These are phyloP conservation scores for Peronosclerospora sorghi DNA, from an alignment of 352 stramenopile genomes.

Conservation along the genomic window DNA sequence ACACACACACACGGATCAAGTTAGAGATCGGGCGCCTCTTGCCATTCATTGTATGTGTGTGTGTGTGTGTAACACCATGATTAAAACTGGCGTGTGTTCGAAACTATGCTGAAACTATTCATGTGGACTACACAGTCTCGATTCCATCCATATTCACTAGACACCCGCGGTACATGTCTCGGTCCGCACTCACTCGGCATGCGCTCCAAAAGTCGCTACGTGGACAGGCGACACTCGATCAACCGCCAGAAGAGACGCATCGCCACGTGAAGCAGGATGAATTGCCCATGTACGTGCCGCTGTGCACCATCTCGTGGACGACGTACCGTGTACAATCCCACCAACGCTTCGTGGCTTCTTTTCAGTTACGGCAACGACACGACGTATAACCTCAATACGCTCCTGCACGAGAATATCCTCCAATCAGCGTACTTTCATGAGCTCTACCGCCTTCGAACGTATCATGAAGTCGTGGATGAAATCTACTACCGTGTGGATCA, in stretches of 20 bases:
- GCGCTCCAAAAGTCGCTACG: slow-evolving; percentile 52
- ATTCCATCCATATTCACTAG: too few species aligned
- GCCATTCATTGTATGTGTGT: too few species aligned
- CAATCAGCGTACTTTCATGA: slow-evolving; percentile 93
- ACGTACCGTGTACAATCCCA: too few species aligned
- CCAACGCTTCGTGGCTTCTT: background rate
- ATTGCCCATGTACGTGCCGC: slow-evolving; percentile 49
- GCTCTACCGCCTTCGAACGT: slow-evolving; percentile 89
- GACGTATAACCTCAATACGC: slow-evolving; percentile 94
- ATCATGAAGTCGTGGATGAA: slow-evolving; percentile 94
- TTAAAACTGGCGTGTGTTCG: too few species aligned
- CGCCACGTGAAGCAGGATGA: slow-evolving; percentile 72
- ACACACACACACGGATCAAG: too few species aligned
- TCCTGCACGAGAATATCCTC: slow-evolving; percentile 93
- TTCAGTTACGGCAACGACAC: slow-evolving; percentile 73
- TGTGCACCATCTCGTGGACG: too few species aligned
- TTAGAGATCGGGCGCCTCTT: too few species aligned
- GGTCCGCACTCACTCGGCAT: slow-evolving; percentile 58
- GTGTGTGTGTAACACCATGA: too few species aligned
- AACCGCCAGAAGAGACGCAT: slow-evolving; percentile 29
- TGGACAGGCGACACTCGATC: slow-evolving; percentile 17
- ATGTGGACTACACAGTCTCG: too few species aligned
- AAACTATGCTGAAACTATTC: too few species aligned
- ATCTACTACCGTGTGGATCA: slow-evolving; percentile 86
- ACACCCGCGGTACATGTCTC: slow-evolving; percentile 36